Evolutionary conservation across 768 basidiomycete species (phyloP).

Genomic region (Basidioascus undulatus): DNA sequence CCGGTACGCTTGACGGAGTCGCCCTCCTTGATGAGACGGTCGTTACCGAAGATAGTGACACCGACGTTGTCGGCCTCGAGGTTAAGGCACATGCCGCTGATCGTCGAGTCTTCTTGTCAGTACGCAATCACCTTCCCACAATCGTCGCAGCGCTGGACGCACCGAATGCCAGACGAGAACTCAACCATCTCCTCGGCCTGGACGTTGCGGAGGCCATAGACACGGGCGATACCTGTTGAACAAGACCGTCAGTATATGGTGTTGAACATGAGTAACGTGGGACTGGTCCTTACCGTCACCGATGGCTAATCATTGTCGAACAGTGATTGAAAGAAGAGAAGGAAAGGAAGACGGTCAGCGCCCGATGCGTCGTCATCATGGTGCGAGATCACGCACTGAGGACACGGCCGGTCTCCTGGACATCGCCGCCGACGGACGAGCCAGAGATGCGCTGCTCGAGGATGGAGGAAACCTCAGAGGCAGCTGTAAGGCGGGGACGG

Average conservation of each 20-base stretch:
- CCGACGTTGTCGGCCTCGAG: constrained; percentile 99
- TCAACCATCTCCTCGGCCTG: constrained; percentile 99
- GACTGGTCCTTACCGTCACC: constrained; percentile 84
- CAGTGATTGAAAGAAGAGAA: background rate
- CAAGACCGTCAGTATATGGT: background rate
- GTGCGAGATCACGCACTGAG: constrained; percentile 64
- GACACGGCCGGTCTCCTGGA: constrained; percentile 98
- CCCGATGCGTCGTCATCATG: too few species aligned
- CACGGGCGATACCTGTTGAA: constrained; percentile 31
- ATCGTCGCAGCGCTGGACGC: too few species aligned
- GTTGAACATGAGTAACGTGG: too few species aligned
- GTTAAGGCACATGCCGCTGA: constrained; percentile 99
- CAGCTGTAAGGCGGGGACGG: constrained; percentile 31
- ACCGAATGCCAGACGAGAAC: constrained; percentile 98
- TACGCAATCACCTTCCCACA: too few species aligned
- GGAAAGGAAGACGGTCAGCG: too few species aligned
- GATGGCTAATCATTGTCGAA: too few species aligned
- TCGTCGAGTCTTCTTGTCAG: too few species aligned
- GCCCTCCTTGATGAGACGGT: constrained; percentile 69
- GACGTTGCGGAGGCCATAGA: constrained; percentile 94
- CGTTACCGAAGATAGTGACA: constrained; percentile 81
- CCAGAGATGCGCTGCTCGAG: constrained; percentile 96
- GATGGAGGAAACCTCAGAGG: constrained; percentile 97
- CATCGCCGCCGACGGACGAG: constrained; percentile 66
- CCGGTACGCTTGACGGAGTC: constrained; percentile 99